Conservation (phyloP, 495 filamentous ascomycete species). For the Xylaria telfairii region DNA sequence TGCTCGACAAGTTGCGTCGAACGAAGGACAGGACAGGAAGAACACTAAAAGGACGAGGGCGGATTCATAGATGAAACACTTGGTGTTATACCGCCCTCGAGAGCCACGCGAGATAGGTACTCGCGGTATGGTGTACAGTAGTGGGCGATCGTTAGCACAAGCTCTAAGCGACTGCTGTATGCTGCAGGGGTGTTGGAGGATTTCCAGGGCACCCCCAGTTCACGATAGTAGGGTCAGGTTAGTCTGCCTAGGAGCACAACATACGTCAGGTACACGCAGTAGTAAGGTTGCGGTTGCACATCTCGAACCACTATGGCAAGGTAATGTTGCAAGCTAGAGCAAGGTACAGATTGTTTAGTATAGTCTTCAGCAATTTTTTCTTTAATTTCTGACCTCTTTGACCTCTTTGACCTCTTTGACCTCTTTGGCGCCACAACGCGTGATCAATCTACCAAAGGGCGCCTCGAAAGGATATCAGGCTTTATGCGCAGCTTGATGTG, state of each 20-base stretch:
- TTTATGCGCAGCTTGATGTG: not conserved
- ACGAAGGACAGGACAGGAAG: not conserved
- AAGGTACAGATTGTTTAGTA: not conserved
- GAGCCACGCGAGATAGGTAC: not conserved
- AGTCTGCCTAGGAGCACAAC: not conserved
- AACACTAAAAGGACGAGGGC: not conserved
- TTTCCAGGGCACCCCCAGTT: not conserved
- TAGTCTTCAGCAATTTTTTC: no score
- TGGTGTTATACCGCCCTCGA: not conserved
- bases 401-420: no score
- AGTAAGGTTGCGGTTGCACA: not conserved
- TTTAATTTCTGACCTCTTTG: no score
- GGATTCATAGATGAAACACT: not conserved
- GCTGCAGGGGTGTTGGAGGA: constrained; percentile 2
- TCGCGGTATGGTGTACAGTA: not conserved
- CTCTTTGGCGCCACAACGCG: not conserved
- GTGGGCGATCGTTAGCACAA: not conserved
- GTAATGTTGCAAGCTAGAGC: not conserved
- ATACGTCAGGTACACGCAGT: not conserved
- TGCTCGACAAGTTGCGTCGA: not conserved
- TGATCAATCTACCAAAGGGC: not conserved
- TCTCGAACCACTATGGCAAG: not conserved
- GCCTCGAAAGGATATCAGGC: not conserved
- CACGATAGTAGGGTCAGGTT: not conserved
- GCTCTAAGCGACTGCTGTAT: not conserved